A percentile compares a stretch with the other conserved stretches of the same genome.
These are phyloP conservation scores for Castanea sativa DNA, from an alignment of 306 rosid species.

Conservation along the genomic window DNA sequence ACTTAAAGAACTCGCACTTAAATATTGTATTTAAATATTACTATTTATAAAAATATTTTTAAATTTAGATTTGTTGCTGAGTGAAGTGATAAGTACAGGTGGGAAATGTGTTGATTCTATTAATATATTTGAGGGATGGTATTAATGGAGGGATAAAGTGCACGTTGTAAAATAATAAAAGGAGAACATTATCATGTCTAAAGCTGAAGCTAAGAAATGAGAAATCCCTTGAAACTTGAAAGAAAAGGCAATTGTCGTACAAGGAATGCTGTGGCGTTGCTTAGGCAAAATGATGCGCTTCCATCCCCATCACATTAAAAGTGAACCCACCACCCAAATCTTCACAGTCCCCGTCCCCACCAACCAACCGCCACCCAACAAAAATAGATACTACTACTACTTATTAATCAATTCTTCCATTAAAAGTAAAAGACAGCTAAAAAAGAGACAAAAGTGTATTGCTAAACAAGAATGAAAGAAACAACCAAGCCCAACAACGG, in stretches of 20 bases:
- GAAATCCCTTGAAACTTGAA: not conserved
- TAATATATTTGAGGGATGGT: too few relatives aligned
- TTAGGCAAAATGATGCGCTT: not conserved
- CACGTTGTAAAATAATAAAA: too few relatives aligned
- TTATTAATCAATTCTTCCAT: too few relatives aligned
- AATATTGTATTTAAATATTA: too few relatives aligned
- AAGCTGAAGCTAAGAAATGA: too few relatives aligned
- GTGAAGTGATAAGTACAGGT: too few relatives aligned
- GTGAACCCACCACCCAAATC: slow-evolving; percentile 29
- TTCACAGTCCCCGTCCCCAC: not conserved
- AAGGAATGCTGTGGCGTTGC: not conserved
- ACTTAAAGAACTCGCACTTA: fast-evolving
- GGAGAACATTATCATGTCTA: too few relatives aligned
- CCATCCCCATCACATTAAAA: not conserved
- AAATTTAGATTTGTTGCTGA: too few relatives aligned
- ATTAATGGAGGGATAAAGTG: too few relatives aligned
- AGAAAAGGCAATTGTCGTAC: not conserved
- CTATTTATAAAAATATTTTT: fast-evolving
- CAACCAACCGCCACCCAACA: not conserved
- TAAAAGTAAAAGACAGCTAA: not conserved
- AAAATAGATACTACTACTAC: not conserved
- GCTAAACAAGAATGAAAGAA: not conserved
- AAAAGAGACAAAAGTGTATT: not conserved
- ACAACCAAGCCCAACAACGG: not conserved
- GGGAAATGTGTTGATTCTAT: too few relatives aligned